Percentiles rank a stretch among this genome's conserved stretches.
These are phyloP conservation scores for Lichtheimia hyalospora DNA, from an alignment of 371 early-diverging fungal genomes.

Conservation along the genomic window DNA sequence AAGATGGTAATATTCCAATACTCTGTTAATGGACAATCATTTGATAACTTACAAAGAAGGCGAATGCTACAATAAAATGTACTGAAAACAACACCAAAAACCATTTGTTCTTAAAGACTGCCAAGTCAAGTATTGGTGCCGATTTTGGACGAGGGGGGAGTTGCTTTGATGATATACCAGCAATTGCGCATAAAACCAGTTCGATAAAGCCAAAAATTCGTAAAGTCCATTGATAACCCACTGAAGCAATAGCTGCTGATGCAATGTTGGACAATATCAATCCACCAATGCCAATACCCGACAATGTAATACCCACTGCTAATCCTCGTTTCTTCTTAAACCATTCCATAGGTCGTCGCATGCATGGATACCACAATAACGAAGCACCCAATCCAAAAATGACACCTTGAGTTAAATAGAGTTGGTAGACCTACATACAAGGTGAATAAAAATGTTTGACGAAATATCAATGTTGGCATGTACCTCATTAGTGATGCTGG, in stretches of 20 bases:
- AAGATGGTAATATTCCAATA: neutral
- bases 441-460: neutral
- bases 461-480: neutral
- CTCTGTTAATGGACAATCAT: too few species aligned
- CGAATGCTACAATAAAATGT: slow-evolving; percentile 37
- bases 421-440: slow-evolving; percentile 16
- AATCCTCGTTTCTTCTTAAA: slow-evolving; percentile 16
- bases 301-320: slow-evolving; percentile 19
- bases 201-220: slow-evolving; percentile 49
- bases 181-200: slow-evolving; percentile 22
- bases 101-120: slow-evolving; percentile 23
- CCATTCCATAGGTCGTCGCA: slow-evolving; percentile 11
- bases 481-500: slow-evolving; percentile 16
- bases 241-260: slow-evolving; percentile 42
- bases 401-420: slow-evolving; percentile 23
- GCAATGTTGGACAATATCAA: slow-evolving; percentile 55
- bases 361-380: slow-evolving; percentile 15
- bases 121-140: slow-evolving; percentile 33
- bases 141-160: slow-evolving; percentile 17
- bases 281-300: slow-evolving; percentile 77
- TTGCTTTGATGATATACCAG: slow-evolving; percentile 5
- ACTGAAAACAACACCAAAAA: slow-evolving; percentile 24
- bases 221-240: slow-evolving; percentile 67
- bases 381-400: slow-evolving; percentile 17
- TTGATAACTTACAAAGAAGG: slow-evolving; percentile 19